Base-by-base conservation (phyloP, 768 basidiomycete genomes). In the Leccinum uliginosum region DNA sequence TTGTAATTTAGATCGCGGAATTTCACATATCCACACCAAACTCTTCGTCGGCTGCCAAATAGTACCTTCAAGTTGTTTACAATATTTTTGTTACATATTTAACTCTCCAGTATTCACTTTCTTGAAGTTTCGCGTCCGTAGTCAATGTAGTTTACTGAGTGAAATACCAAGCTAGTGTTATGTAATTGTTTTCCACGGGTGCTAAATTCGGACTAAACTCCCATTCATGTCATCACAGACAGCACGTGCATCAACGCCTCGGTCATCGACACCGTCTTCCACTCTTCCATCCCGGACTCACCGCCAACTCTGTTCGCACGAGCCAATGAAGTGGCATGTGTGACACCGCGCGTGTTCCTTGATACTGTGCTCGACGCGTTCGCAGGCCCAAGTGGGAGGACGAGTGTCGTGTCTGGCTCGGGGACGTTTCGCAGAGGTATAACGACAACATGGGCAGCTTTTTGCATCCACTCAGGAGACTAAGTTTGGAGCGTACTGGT, bases 361-460 rank as follows among this genome's bases (percentile, higher is more conserved):
- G 86, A 91, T 68, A 74, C 81, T 1, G 73, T 83, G 9, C 71
- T 92, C 54, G 86, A 91, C 64, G 65, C 76, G 6, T 75, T 91
- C 4, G 79, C 83, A 3, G 68, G 14, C 76, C 83, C 8, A 66
- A 70, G 5, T 89, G 87, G 88, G 76, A 78, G 23, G 72, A 80
- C 6, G 87, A 84, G 14, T 85, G 84, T 58, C 69, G 68, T 24
- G 83, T 84, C 54, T 89, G 87, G 87, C 65, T 65, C 9, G 62
- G 73, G 8, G 66, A 72, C 5, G 74, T 72, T 9, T 68, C 68
- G 6, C 66, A 76, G 51, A 64, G 80, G 56, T 87, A 79, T 73
- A 88, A 85, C 63, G 84, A 86, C 30, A 84, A 74, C 55, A 65
- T 90, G 26, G 89, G 89, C 55, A 74, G 76, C 11, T 90, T 91